Evolutionary conservation across 2,329 filamentous ascomycete genomes (phyloP), one percentile per base, ranked within the genome.

Genomic region (Raffaelea arxii): DNA sequence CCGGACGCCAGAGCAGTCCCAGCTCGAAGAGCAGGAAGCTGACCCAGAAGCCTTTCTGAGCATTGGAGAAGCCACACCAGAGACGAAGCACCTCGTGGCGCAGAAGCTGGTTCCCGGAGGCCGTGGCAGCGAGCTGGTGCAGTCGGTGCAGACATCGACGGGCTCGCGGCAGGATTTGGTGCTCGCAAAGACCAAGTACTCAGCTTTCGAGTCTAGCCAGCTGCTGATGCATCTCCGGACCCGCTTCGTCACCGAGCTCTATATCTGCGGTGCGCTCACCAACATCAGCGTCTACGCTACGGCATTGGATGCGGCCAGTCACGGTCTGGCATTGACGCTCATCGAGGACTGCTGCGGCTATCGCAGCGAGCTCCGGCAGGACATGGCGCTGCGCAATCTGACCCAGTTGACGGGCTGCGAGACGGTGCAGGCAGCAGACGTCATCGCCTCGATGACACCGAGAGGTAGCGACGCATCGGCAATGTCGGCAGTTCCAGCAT

Each of bases 251-350:
- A 95, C 89, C 2, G 86, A 96, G 57, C 70, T 98, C 12, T 96
- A 86, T 63, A 77, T 97, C 22, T 94, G 86, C 58, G 92, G 92
- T 21, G 84, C 85, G 39, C 74, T 94, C 42, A 86, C 84, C 38
- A 96, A 97, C 57, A 71, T 94, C 30, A 90, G 89, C 25, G 82
- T 97, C 41, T 89, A 92, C 59, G 91, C 92, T 7, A 96, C 91
- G 1, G 89, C 89, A 4, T 73, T 94, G 52, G 92, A 96, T 59
- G 92, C 91, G 11, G 90, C 87, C 2, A 78, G 84, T 19, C 85
- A 96, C 62, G 92, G 90, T 4, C 81, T 94, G 57, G 73, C 79
- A n/a, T 87, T 96, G 57, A 92, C 85, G 5, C 70, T 97, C 12
- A 70, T 97, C 35, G 82, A 92, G 44, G 89, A 97, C 61, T 96